These are phyloP conservation scores for Stephanodiscus triporus DNA, from an alignment of 108 stramenopile genomes.

Conservation along the genomic window DNA sequence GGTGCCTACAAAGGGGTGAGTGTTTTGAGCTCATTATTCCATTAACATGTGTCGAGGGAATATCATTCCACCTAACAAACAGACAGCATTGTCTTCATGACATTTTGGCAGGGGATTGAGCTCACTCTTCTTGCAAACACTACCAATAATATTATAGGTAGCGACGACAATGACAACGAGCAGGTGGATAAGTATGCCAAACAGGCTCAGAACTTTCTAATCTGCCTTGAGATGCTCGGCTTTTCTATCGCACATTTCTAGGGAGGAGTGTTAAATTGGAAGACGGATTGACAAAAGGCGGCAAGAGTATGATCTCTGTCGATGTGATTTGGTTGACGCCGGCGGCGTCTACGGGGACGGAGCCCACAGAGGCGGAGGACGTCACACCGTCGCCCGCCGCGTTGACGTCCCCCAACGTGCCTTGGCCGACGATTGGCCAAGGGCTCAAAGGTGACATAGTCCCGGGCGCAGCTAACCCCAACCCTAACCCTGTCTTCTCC, in stretches of 20 bases:
- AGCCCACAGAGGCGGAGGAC: not conserved
- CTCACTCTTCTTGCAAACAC: conserved; percentile 71
- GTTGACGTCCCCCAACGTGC: no score
- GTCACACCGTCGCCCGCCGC: not conserved
- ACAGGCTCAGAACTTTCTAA: conserved; percentile 90
- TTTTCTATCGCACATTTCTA: conserved; percentile 92
- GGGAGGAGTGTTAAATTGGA: no score
- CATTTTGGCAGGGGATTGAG: conserved; percentile 92
- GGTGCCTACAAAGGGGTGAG: conserved; percentile 65
- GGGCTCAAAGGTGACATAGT: conserved; percentile 3
- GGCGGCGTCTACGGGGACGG: no score
- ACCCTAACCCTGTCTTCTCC: no score
- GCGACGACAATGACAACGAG: conserved; percentile 37
- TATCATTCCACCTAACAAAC: not conserved
- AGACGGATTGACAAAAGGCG: not conserved
- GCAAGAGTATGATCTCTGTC: not conserved
- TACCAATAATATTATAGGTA: conserved; percentile 63
- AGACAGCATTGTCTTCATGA: conserved; percentile 75
- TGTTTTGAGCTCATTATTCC: not conserved
- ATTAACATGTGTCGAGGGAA: not conserved
- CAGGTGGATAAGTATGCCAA: conserved; percentile 70
- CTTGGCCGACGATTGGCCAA: not conserved
- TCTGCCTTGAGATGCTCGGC: conserved; percentile 94
- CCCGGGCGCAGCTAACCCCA: not conserved
- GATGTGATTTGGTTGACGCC: not conserved